These are phyloP conservation scores for Curvularia verruculosa DNA, from an alignment of 2,329 filamentous ascomycete species.

Conservation along the genomic window DNA sequence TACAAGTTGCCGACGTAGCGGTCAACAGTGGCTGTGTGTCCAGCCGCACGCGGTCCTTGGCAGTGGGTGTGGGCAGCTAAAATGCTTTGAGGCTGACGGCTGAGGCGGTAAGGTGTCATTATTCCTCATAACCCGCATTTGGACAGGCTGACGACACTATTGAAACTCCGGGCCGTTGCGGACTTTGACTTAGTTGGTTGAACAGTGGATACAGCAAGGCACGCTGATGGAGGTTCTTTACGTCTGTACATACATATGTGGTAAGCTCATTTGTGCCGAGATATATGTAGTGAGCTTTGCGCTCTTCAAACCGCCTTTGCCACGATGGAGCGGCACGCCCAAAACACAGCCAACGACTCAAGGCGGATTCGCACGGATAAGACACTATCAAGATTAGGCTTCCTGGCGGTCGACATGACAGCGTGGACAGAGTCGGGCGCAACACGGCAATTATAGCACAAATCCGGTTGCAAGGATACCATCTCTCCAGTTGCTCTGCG, in stretches of 20 bases:
- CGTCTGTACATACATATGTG: too few relatives aligned
- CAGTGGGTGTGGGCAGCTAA: not conserved
- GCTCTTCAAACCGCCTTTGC: not conserved
- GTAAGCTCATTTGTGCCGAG: not conserved
- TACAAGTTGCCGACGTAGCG: not conserved
- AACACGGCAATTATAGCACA: not conserved
- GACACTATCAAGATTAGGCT: not conserved
- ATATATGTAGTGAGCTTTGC: not conserved
- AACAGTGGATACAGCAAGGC: too few relatives aligned
- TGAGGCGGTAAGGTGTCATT: not conserved
- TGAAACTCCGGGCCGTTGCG: not conserved
- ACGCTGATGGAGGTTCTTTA: not conserved
- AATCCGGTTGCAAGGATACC: not conserved
- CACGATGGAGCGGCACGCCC: not conserved
- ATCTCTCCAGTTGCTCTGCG: not conserved
- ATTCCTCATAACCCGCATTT: not conserved
- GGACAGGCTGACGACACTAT: not conserved
- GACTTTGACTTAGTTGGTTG: not conserved
- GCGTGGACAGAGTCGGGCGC: not conserved
- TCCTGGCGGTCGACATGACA: not conserved
- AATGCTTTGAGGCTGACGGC: not conserved
- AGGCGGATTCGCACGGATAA: not conserved
- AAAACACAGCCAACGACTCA: slow-evolving; percentile 1
- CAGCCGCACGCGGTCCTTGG: slow-evolving; percentile 12
- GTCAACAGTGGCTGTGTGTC: slow-evolving; percentile 5